Conservation (phyloP, 768 basidiomycete genomes). For the Lyophyllum decastes region DNA sequence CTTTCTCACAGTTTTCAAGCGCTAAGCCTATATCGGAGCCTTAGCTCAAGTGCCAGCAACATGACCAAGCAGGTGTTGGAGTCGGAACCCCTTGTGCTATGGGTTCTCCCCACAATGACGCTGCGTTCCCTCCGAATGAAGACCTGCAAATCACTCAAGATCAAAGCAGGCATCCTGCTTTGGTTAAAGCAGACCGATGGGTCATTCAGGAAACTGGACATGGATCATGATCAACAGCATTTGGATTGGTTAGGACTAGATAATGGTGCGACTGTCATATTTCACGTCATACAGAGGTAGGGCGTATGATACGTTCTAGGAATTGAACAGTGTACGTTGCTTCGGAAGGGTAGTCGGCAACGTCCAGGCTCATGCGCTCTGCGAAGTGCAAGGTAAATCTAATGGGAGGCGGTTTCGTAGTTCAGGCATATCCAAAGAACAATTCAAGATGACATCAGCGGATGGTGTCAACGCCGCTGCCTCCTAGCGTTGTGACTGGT, state of each 20-base stretch:
- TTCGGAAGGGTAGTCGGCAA: neutral
- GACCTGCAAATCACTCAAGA: slow-evolving; percentile 50
- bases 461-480: neutral
- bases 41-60: slow-evolving; percentile 6
- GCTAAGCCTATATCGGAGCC: slow-evolving; percentile 11
- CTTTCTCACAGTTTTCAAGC: slow-evolving; percentile 8
- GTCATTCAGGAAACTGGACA: slow-evolving; percentile 44
- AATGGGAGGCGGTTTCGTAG: no score
- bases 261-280: slow-evolving; percentile 44
- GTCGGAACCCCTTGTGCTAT: slow-evolving; percentile 40
- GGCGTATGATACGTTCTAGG: neutral
- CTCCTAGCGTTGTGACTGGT: neutral
- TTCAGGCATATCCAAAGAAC: no score
- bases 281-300: slow-evolving; percentile 22
- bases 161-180: slow-evolving; percentile 38
- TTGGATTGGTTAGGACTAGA: slow-evolving; percentile 78
- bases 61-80: neutral
- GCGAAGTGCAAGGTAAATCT: no score
- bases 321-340: neutral
- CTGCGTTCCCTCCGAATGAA: slow-evolving; percentile 66
- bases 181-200: slow-evolving; percentile 61
- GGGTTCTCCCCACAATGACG: slow-evolving; percentile 70
- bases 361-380: neutral
- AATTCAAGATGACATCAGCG: neutral
- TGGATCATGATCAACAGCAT: slow-evolving; percentile 50